Conservation (phyloP, 129 eudicot species). For the Gnaphalium uliginosum region DNA sequence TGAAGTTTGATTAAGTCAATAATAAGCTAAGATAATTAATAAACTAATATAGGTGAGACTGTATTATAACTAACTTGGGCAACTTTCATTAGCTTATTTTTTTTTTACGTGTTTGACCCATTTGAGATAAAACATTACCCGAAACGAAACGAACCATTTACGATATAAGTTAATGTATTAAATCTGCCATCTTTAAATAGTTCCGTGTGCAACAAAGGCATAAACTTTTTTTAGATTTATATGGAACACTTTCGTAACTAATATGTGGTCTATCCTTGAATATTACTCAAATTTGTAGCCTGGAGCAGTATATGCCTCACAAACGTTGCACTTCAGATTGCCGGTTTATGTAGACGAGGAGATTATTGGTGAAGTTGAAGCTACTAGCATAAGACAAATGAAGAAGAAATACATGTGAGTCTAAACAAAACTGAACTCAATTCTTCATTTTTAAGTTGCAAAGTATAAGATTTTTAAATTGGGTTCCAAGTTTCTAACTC, state of each 20-base stretch:
- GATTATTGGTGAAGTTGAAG: slow-evolving; percentile 61
- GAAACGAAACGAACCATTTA: neutral
- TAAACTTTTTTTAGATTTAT: neutral
- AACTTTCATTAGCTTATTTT: neutral
- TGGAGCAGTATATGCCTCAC: slow-evolving; percentile 86
- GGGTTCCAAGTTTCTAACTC: slow-evolving; percentile 11
- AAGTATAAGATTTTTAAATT: neutral
- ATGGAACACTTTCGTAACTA: neutral
- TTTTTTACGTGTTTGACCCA: neutral
- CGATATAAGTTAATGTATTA: neutral
- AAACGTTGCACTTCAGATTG: slow-evolving; percentile 67
- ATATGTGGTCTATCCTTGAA: slow-evolving; percentile 1
- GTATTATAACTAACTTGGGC: neutral
- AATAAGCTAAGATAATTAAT: neutral
- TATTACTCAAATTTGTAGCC: slow-evolving; percentile 49
- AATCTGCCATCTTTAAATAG: neutral
- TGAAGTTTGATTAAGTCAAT: neutral
- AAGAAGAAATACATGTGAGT: slow-evolving; percentile 67
- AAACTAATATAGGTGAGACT: neutral
- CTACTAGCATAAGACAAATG: slow-evolving; percentile 52
- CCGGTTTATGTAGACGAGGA: slow-evolving; percentile 76
- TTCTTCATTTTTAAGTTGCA: neutral
- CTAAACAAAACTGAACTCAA: neutral
- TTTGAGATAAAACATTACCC: neutral
- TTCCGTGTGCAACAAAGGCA: neutral